Conservation (phyloP, 108 stramenopile genomes). For the Cyclostephanos tholiformis region DNA sequence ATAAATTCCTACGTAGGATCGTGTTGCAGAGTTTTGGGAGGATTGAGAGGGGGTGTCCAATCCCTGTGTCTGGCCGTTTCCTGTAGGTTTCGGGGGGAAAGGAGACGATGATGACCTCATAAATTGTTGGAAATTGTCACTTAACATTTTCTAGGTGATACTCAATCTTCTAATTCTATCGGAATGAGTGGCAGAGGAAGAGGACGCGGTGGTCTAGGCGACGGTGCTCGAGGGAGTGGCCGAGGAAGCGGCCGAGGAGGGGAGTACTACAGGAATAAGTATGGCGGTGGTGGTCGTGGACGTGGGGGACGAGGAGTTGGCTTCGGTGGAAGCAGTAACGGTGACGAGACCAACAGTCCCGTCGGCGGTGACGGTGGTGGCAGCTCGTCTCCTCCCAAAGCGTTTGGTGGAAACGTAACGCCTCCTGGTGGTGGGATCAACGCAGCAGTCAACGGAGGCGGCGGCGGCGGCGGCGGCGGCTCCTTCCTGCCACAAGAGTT, state of each 20-base stretch:
- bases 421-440: not conserved
- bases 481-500: conserved; percentile 8
- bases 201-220: conserved; percentile 17
- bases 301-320: conserved; percentile 50
- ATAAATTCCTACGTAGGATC: no score
- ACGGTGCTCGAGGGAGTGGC: conserved; percentile 35
- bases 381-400: not conserved
- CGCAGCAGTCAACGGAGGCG: not conserved
- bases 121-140: no score
- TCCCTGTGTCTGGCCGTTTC: no score
- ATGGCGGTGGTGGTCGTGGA: conserved; percentile 69
- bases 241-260: conserved; percentile 49
- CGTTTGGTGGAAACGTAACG: conserved; percentile 28
- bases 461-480: conserved; percentile 7
- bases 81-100: no score
- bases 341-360: not conserved
- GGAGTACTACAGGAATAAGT: conserved; percentile 73
- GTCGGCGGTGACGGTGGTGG: conserved; percentile 23
- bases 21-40: no score
- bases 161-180: not conserved
- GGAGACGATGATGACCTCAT: no score
- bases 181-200: conserved; percentile 10
- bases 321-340: conserved; percentile 17
- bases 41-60: no score
- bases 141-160: no score